Conservation (phyloP, 768 basidiomycete genomes). For the Serendipita sp. region DNA sequence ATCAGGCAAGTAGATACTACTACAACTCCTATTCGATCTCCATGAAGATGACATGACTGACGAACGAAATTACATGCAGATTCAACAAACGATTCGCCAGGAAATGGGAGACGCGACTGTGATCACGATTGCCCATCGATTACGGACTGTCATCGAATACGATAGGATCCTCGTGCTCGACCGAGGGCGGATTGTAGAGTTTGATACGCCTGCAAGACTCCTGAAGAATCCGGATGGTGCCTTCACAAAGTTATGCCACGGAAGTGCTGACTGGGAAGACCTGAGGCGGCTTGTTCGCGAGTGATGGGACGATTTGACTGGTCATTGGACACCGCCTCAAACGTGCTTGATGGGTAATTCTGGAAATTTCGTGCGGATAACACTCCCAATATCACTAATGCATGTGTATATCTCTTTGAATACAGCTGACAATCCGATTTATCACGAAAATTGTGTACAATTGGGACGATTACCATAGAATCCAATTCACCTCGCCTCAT, state of each 20-base stretch:
- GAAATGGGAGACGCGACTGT: conserved; percentile 58
- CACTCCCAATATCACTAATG: no score
- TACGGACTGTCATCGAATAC: conserved; percentile 65
- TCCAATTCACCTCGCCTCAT: no score
- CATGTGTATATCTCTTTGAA: no score
- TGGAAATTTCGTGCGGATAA: no score
- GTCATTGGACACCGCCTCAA: no score
- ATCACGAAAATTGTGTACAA: no score
- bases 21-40: not conserved
- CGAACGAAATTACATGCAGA: conserved; percentile 21
- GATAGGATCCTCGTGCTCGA: conserved; percentile 55
- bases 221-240: conserved; percentile 34
- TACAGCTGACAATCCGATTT: no score
- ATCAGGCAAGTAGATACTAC: conserved; percentile 32
- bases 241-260: not conserved
- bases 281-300: not conserved
- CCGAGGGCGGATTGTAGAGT: conserved; percentile 45
- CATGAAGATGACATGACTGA: not conserved
- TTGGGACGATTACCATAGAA: no score
- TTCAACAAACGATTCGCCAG: conserved; percentile 58
- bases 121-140: conserved; percentile 69
- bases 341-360: no score
- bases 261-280: conserved; percentile 4
- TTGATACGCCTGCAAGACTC: conserved; percentile 46
- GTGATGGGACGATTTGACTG: no score